Evolutionary conservation across 129 eudicot species (phyloP).

Genomic region (Flaveria brownii): DNA sequence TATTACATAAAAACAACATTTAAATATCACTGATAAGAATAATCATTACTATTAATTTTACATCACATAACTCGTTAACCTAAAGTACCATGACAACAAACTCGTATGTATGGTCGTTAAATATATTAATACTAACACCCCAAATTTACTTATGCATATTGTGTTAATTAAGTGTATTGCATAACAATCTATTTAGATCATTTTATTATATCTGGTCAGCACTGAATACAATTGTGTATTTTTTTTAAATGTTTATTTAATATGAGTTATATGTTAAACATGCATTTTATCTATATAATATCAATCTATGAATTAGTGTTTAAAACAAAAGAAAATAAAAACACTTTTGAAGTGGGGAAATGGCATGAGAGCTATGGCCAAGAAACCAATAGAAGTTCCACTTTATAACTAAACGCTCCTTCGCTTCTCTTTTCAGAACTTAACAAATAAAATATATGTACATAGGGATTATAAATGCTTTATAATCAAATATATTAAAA

Average conservation of each 20-base stretch:
- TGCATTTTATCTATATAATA: not conserved
- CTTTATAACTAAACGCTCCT: conserved; percentile 47
- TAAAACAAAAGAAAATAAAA: conserved; percentile 14
- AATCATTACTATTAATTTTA: not conserved
- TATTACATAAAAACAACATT: conserved; percentile 8
- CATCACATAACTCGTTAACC: not conserved
- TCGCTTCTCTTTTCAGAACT: conserved; percentile 31
- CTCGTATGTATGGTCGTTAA: too few species aligned
- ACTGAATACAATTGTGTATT: not conserved
- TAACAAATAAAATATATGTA: conserved; percentile 17
- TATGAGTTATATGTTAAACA: not conserved
- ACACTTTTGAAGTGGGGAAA: conserved; percentile 43
- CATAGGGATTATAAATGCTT: conserved; percentile 31
- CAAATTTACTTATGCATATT: too few species aligned
- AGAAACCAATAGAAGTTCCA: conserved; percentile 30
- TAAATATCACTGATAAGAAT: not conserved
- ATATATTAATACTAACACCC: too few species aligned
- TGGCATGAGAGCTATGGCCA: conserved; percentile 42
- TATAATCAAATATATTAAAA: not conserved
- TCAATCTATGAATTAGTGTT: not conserved
- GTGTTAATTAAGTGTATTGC: too few species aligned
- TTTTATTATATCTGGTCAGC: not conserved
- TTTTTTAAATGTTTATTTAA: too few species aligned
- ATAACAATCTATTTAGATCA: not conserved
- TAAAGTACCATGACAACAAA: too few species aligned